These are phyloP conservation scores for Microcyclosporella mali DNA, from an alignment of 2,329 filamentous ascomycete species.

Conservation along the genomic window DNA sequence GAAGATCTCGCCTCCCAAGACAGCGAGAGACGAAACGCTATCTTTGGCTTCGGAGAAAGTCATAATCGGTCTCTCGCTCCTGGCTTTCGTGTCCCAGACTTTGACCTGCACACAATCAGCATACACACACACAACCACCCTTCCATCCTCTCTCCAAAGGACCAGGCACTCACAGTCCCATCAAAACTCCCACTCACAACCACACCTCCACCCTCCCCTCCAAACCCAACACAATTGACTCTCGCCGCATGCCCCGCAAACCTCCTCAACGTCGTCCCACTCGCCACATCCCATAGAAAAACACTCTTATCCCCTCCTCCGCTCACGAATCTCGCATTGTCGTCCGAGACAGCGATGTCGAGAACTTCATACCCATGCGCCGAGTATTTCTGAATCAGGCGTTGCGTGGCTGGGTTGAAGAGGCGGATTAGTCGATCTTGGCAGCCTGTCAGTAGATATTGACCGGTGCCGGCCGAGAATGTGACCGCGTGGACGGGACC, in stretches of 20 bases:
- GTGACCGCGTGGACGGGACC: slow-evolving; percentile 43
- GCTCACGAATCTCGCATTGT: slow-evolving; percentile 83
- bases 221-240: slow-evolving; percentile 74
- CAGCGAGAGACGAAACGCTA: slow-evolving; percentile 47
- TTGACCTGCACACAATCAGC: slow-evolving; percentile 78
- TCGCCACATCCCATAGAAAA: slow-evolving; percentile 90
- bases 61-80: slow-evolving; percentile 60
- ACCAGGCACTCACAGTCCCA: slow-evolving; percentile 51
- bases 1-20: slow-evolving; percentile 51
- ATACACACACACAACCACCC: slow-evolving; percentile 64
- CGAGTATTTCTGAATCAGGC: slow-evolving; percentile 77
- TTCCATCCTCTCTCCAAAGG: slow-evolving; percentile 70
- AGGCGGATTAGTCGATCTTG: slow-evolving; percentile 79
- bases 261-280: slow-evolving; percentile 67
- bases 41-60: slow-evolving; percentile 67
- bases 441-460: slow-evolving; percentile 71
- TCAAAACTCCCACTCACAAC: slow-evolving; percentile 70
- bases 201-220: slow-evolving; percentile 66
- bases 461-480: slow-evolving; percentile 44
- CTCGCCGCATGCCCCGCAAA: slow-evolving; percentile 62
- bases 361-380: slow-evolving; percentile 92
- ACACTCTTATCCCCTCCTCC: slow-evolving; percentile 83
- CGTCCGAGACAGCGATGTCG: slow-evolving; percentile 62
- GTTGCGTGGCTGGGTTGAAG: slow-evolving; percentile 60
- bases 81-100: slow-evolving; percentile 63